phyloP scores from a whole-genome alignment of 768 basidiomycete species.

The Tulasnella sp. region DNA sequence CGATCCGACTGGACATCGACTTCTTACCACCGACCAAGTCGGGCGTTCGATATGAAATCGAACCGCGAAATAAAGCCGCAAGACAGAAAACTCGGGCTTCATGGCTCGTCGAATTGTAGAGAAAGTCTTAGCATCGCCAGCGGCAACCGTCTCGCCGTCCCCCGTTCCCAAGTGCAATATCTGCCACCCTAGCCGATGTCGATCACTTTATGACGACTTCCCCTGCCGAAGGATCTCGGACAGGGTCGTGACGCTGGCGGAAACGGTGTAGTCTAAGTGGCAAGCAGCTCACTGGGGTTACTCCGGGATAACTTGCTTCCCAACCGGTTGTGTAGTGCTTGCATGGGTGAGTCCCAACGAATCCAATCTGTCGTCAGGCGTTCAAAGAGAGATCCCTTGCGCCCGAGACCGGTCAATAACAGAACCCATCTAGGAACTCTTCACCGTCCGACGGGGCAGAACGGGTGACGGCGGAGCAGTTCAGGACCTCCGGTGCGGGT shows the following conservation, averaged over 20 bases:
- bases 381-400: background rate
- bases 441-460: background rate
- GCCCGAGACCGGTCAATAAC: background rate
- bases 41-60: slow-evolving; percentile 3
- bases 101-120: background rate
- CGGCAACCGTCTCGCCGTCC: background rate
- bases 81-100: slow-evolving; percentile 3
- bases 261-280: slow-evolving; percentile 11
- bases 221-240: slow-evolving; percentile 10
- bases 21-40: slow-evolving; percentile 4
- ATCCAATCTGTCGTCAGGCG: slow-evolving; percentile 3
- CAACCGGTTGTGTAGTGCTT: slow-evolving; percentile 12
- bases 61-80: background rate
- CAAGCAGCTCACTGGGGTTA: background rate
- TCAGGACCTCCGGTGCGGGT: slow-evolving; percentile 4
- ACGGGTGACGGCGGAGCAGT: slow-evolving; percentile 7
- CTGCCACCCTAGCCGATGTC: background rate
- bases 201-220: background rate
- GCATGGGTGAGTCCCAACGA: slow-evolving; percentile 5
- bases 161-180: background rate
- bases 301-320: background rate
- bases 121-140: background rate
- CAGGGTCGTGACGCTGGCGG: background rate
- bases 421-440: background rate
- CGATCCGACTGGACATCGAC: background rate